Evolutionary conservation across 75 land plant species (phyloP).

Genomic region (Pinus tabuliformis): DNA sequence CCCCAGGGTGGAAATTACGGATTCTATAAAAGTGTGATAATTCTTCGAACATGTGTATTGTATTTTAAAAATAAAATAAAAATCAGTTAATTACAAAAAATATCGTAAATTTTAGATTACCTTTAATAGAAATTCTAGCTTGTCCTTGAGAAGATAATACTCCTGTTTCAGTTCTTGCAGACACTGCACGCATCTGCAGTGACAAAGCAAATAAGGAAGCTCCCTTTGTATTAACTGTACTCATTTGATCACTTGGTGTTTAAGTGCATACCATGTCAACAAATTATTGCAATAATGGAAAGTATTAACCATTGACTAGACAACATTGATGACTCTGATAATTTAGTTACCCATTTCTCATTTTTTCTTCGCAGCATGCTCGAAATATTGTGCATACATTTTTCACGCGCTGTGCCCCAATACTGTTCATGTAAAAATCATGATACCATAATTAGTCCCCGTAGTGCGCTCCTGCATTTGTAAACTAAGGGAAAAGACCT

Average conservation of each 20-base stretch:
- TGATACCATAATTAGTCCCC: neutral
- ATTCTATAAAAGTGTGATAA: too few species aligned
- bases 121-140: conserved; percentile 63
- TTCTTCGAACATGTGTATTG: too few species aligned
- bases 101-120: conserved; percentile 6
- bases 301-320: too few species aligned
- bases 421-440: conserved; percentile 26
- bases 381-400: conserved; percentile 61
- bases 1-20: too few species aligned
- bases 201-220: too few species aligned
- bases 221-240: too few species aligned
- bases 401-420: conserved; percentile 74
- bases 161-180: conserved; percentile 71
- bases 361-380: conserved; percentile 35
- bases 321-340: neutral
- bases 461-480: neutral
- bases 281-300: too few species aligned
- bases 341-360: neutral
- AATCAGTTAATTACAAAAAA: neutral
- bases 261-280: too few species aligned
- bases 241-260: too few species aligned
- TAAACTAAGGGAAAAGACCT: neutral
- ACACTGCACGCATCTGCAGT: conserved; percentile 53
- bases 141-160: conserved; percentile 55
- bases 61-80: too few species aligned